These are phyloP conservation scores for Chaetomidium leptoderma DNA, from an alignment of 495 filamentous ascomycete genomes.

Conservation along the genomic window DNA sequence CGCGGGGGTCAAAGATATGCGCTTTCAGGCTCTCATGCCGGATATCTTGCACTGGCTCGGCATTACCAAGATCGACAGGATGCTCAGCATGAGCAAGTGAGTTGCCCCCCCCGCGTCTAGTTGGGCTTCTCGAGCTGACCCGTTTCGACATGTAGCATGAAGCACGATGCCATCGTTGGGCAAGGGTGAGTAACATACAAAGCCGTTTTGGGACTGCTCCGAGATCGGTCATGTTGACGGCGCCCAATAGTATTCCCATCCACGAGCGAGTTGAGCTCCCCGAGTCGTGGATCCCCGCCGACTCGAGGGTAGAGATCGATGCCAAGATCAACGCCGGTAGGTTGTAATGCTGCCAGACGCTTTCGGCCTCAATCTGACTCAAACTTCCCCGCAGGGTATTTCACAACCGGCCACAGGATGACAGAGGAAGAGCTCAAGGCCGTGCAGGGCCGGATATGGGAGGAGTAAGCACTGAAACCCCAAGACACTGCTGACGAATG, in stretches of 20 bases:
- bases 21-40: slow-evolving; percentile 99
- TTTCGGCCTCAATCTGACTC: slow-evolving; percentile 11
- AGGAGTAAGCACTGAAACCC: slow-evolving; percentile 54
- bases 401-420: slow-evolving; percentile 89
- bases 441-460: slow-evolving; percentile 89
- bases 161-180: slow-evolving; percentile 94
- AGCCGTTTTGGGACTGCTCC: slow-evolving; percentile 12
- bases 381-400: slow-evolving; percentile 48
- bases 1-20: slow-evolving; percentile 96
- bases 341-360: slow-evolving; percentile 30
- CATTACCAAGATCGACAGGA: slow-evolving; percentile 96
- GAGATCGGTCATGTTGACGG: slow-evolving; percentile 9
- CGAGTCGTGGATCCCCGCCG: slow-evolving; percentile 88
- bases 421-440: slow-evolving; percentile 78
- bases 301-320: slow-evolving; percentile 96
- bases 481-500: slow-evolving; percentile 12
- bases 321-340: slow-evolving; percentile 97
- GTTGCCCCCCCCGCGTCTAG: slow-evolving; percentile 27
- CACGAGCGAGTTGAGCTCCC: slow-evolving; percentile 90
- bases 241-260: slow-evolving; percentile 66
- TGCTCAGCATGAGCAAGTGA: slow-evolving; percentile 97
- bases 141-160: slow-evolving; percentile 62
- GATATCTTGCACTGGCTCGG: slow-evolving; percentile 98
- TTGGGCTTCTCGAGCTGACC: slow-evolving; percentile 12
- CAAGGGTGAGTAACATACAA: slow-evolving; percentile 71